phyloP scores from a whole-genome alignment of 768 basidiomycete genomes.

The Podaxis mareebaensis region DNA sequence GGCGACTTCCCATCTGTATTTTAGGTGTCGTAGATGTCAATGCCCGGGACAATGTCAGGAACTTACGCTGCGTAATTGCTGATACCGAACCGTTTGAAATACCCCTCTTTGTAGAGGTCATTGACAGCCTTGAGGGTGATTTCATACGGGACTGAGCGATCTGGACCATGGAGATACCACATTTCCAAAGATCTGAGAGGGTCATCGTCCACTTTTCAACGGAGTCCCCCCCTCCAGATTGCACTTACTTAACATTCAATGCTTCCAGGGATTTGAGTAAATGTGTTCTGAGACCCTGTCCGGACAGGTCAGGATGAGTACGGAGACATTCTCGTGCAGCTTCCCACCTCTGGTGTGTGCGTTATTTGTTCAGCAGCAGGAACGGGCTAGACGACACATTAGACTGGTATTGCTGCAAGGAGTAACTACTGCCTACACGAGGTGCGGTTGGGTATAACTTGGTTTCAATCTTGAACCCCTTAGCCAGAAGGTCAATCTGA shows the following conservation, averaged over 20 bases:
- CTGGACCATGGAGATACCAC: constrained; percentile 63
- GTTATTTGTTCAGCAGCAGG: constrained; percentile 19
- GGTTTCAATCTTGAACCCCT: constrained; percentile 57
- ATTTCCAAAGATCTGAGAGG: constrained; percentile 45
- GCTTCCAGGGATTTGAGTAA: constrained; percentile 46
- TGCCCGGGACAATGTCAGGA: not conserved
- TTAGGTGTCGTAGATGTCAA: not conserved
- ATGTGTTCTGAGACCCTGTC: constrained; percentile 44
- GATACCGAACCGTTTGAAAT: constrained; percentile 62
- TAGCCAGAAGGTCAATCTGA: constrained; percentile 46
- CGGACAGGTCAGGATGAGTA: not conserved
- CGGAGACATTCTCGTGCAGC: not conserved
- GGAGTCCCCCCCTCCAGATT: not conserved
- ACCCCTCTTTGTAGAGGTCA: constrained; percentile 55
- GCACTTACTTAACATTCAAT: constrained; percentile 44
- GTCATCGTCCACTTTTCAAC: constrained; percentile 12
- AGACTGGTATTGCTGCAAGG: not conserved
- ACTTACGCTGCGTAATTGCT: constrained; percentile 59
- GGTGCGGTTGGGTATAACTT: constrained; percentile 48
- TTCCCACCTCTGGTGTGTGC: constrained; percentile 33
- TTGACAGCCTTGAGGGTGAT: constrained; percentile 55
- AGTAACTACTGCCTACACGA: constrained; percentile 17
- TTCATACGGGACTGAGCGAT: constrained; percentile 56
- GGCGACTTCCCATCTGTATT: constrained; percentile 56
- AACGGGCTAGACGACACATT: not conserved